Percentiles rank a stretch among this genome's conserved stretches.
phyloP scores from a whole-genome alignment of 2,329 filamentous ascomycete genomes.

The Nemania diffusa region DNA sequence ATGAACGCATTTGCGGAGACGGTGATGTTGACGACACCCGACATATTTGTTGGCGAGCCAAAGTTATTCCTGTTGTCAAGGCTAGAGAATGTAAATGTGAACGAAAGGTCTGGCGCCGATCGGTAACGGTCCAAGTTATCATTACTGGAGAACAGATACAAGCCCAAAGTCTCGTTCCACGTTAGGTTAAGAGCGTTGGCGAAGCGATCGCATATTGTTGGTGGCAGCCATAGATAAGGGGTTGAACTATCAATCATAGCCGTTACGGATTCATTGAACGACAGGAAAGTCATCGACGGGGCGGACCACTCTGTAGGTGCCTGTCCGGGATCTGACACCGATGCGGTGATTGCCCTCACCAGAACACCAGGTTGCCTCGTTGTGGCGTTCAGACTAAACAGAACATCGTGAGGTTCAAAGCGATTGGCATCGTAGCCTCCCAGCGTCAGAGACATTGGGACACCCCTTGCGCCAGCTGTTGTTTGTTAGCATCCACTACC shows the following conservation, averaged over 20 bases:
- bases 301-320: conserved; percentile 55
- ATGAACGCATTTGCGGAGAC: conserved; percentile 63
- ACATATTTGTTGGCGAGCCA: conserved; percentile 58
- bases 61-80: conserved; percentile 64
- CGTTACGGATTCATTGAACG: conserved; percentile 59
- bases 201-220: conserved; percentile 70
- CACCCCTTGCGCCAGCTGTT: conserved; percentile 52
- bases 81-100: conserved; percentile 68
- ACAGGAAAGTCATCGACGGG: conserved; percentile 52
- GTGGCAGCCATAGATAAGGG: conserved; percentile 72
- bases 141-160: conserved; percentile 72
- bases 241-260: conserved; percentile 72
- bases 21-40: conserved; percentile 67
- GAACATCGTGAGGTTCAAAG: conserved; percentile 68
- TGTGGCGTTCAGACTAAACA: conserved; percentile 66
- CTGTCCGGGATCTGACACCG: conserved; percentile 48
- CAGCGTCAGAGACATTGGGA: conserved; percentile 69
- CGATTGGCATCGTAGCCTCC: conserved; percentile 76
- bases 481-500: conserved; percentile 45
- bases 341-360: conserved; percentile 66
- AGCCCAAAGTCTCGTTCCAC: conserved; percentile 70
- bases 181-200: conserved; percentile 71
- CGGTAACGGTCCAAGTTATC: conserved; percentile 62
- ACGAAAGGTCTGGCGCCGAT: conserved; percentile 57
- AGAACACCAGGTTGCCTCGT: conserved; percentile 68